Evolutionary conservation across 306 rosid species (phyloP), one percentile per base, ranked within the genome.

Genomic region (Acmispon strigosus): DNA sequence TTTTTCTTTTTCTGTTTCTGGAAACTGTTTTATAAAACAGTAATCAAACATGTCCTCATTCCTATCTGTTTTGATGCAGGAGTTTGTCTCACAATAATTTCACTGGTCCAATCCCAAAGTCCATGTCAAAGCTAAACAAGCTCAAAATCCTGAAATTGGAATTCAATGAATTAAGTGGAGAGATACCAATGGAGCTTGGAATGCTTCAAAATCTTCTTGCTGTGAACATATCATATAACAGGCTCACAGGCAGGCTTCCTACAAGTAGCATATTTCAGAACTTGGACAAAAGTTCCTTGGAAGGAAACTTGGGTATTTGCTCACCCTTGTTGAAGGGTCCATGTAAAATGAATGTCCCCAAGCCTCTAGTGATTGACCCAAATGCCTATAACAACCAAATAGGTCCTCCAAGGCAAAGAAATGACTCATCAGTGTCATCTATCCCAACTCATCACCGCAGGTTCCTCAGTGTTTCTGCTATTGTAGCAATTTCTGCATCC

Each of bases 321-420:
- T 86, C 98, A 32, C 95, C 92, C 12, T 77, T 94, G 78, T 56
- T 94, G 69, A 73, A 86, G 69, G 98, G 98, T 44, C 97, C 98
- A n/a, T 94, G 98, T 24, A 87, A 59, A 68, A 76, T 90, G 95
- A 79, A 94, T 77, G 96, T 89, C 9, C 83, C 97, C 6, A 94
- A 94, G 80, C 98, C 98, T 15, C 90, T 94, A 47, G 98, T 90
- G 4, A 88, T 94, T 62, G 96, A 90, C 49, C 98, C 98, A 19
- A 84, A 85, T 80, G 94, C 88, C 3, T 86, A 81, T 76, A 53
- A 61, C 76, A 74, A 48, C 70, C 89, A 86, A 86, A 86, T 85
- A 48, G 84, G 80, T 13, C 69, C 83, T 62, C 78, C 70, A 19
- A 77, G 80, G 55, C 79, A 75, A 14, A 77, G 70, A 8, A 62